Evolutionary conservation across 2,329 filamentous ascomycete genomes (phyloP), one percentile per base, ranked within the genome.

Genomic region (Mycosphaerella sp.): DNA sequence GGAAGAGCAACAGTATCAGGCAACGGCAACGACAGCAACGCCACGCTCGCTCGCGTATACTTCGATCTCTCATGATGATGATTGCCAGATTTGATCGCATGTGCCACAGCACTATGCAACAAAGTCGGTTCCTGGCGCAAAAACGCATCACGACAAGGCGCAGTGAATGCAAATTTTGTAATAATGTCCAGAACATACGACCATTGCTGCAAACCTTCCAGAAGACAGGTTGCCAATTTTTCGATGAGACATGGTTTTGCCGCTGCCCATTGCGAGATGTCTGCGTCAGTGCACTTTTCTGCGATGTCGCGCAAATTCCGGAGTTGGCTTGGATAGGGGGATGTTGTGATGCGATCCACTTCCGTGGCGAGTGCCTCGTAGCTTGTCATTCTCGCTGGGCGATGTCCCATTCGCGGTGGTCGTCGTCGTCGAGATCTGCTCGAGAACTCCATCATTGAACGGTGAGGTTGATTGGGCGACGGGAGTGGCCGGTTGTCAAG

Each of bases 201-300:
- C 67, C 78, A 80, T 44, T 75, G 72, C 34, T 76, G 72, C 36
- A 82, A 66, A 26, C 74, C 76, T 55, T 78, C 74, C 31, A 77
- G 64, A n/a, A 80, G 61, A 34, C 69, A 67, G n/a, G 67, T 68
- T 11, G 72, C 71, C 21, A 83, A 66, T 21, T 68, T 65, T 9
- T 69, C 66, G 44, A 80, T 65, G 47, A 77, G 74, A 62, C 80
- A 82, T 29, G 72, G 72, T 54, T 79, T 75, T 14, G 67, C 71
- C 34, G 72, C 64, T 2, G 76, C 73, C 75, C 78, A 81, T 23
- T 66, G 64, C 6, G 66, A 66, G 11, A 82, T 68, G 4, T 69
- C 67, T 11, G 62, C 54, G 12, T 63, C 55, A 17, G 73, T 63
- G 39, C 67, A 68, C 40, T 55, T 55, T 5, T 48, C 31, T 23